Conservation (phyloP, 2,329 filamentous ascomycete genomes). For the Akanthomyces muscarius region DNA sequence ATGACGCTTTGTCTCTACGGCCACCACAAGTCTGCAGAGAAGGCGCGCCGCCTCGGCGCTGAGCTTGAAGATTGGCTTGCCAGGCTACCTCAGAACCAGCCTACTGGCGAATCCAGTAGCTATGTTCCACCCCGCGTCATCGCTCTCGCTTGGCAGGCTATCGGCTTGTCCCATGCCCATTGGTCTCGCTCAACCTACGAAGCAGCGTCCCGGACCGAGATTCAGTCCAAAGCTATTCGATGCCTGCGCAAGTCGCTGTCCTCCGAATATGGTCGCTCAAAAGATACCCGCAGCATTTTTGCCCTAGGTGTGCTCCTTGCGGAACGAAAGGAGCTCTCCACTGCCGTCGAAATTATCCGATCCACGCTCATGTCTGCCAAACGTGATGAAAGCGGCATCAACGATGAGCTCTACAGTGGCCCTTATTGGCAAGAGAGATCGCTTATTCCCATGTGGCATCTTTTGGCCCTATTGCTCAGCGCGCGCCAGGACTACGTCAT, state of each 20-base stretch:
- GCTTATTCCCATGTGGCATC: conserved; percentile 82
- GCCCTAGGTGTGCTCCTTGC: conserved; percentile 80
- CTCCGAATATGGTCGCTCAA: conserved; percentile 59
- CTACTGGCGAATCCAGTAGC: conserved; percentile 1
- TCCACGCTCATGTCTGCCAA: conserved; percentile 61
- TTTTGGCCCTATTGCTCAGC: conserved; percentile 80
- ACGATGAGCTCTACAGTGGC: conserved; percentile 41
- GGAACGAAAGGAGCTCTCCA: conserved; percentile 74
- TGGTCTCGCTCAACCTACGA: conserved; percentile 84
- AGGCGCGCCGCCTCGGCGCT: conserved; percentile 65
- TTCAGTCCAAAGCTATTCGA: conserved; percentile 73
- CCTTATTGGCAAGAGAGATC: conserved; percentile 60
- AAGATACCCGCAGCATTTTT: conserved; percentile 74
- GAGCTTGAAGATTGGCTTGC: conserved; percentile 73
- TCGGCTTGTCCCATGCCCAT: conserved; percentile 80
- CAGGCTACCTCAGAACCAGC: conserved; percentile 45
- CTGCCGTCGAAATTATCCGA: conserved; percentile 79
- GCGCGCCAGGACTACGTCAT: conserved; percentile 80
- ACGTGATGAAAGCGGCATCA: conserved; percentile 42
- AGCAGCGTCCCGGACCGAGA: conserved; percentile 62
- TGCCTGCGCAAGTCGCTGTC: conserved; percentile 70
- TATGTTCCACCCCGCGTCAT: conserved; percentile 58
- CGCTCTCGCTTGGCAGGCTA: conserved; percentile 73
- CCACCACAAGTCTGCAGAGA: conserved; percentile 68
- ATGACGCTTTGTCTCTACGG: conserved; percentile 80